Base-by-base conservation (phyloP, 2,329 filamentous ascomycete species). In the Fusarium chlamydosporum region DNA sequence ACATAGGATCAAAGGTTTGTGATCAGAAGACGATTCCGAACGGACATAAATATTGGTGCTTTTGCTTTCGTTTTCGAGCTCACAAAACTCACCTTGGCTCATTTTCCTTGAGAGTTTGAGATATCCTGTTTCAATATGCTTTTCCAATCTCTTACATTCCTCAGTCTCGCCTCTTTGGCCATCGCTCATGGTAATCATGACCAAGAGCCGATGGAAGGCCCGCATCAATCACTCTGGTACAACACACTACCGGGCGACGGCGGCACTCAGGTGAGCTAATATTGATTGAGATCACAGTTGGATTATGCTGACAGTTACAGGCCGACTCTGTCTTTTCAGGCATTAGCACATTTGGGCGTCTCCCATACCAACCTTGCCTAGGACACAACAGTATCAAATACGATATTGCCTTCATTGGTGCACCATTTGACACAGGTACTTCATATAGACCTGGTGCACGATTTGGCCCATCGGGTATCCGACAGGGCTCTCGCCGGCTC, bases 241-340 rank as follows among this genome's bases (percentile, higher is more conserved):
- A 95, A 93, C 77, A 89, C 83, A 2, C 82, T 96, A 7, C 93
- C 93, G 5, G 93, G 92, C 35, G 93, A 96, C 79, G 92, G 93
- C 27, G 93, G 92, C 57, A 96, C 89, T 38, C 92, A 96, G 84
- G 91, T 92, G 5, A 23, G 51, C 29, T 8, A 3, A 4, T 4
- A 1, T 7, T 2, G 2, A 6, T 4, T 6, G 4, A 18, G 3
- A 3, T 4, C 4, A 3, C 0, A 3, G 11, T 16, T 7, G 8
- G 18, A 4, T 3, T 1, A 13, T 10, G 1, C 46, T 72, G 3
- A 71, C 13, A 4, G 0, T 2, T 34, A 1, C 1, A 94, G 91
- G 92, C 92, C 62, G 92, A 96, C 78, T 94, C 92, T 1, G 92
- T 96, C 60, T 96, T 96, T 80, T 95, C 92, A 2, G 93, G 93